These are phyloP conservation scores for Huiozyma sinensis DNA, from an alignment of 805 yeast species.

Conservation along the genomic window DNA sequence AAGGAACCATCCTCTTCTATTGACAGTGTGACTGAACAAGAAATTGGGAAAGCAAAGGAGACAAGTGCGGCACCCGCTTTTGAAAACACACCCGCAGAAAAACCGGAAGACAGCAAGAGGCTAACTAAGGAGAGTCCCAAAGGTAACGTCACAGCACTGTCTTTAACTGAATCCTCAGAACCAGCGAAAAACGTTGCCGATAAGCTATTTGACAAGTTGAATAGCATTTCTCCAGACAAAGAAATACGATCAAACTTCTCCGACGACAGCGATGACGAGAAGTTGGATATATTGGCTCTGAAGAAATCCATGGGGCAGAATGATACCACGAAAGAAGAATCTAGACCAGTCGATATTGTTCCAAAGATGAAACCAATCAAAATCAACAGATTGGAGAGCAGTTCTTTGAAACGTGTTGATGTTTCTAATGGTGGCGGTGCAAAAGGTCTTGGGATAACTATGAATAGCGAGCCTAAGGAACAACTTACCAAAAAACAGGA, in stretches of 20 bases:
- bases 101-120: too few species aligned
- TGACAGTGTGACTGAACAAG: too few species aligned
- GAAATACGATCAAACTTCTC: too few species aligned
- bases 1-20: too few species aligned
- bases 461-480: background rate
- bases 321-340: background rate
- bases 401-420: slow-evolving; percentile 2
- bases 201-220: background rate
- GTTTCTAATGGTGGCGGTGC: background rate
- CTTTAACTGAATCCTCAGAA: too few species aligned
- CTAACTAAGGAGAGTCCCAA: too few species aligned
- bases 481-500: background rate
- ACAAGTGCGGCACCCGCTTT: too few species aligned
- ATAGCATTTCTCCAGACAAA: too few species aligned
- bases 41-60: too few species aligned
- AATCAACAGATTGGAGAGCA: slow-evolving; percentile 3
- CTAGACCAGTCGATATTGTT: background rate
- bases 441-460: slow-evolving; percentile 2
- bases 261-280: too few species aligned
- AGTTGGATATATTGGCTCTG: background rate
- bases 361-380: background rate
- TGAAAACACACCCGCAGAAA: too few species aligned
- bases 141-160: too few species aligned
- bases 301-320: background rate
- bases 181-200: background rate